Evolutionary conservation across 1,284 basidiomycete genomes (phyloP).

Genomic region (Apiotrichum gamsii): DNA sequence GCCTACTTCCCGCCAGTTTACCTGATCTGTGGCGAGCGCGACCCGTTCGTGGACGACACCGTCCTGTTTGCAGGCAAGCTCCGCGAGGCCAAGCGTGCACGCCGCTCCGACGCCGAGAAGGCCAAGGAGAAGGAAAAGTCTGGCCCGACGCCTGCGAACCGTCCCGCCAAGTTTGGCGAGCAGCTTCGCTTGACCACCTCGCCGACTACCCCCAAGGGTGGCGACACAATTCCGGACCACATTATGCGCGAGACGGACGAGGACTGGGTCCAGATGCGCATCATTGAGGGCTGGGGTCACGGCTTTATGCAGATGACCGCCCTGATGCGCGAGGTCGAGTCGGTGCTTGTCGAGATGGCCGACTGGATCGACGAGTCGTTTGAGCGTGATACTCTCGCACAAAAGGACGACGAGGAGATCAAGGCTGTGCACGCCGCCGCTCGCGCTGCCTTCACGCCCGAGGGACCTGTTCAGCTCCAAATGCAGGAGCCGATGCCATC

Average conservation of each 20-base stretch:
- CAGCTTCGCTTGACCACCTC: conserved; percentile 48
- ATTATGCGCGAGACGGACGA: conserved; percentile 68
- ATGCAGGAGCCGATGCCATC: conserved; percentile 6
- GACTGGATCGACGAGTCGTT: conserved; percentile 87
- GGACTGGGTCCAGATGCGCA: conserved; percentile 90
- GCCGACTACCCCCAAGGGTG: background rate
- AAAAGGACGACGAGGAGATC: conserved; percentile 33
- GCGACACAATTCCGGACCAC: conserved; percentile 37
- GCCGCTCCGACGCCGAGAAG: conserved; percentile 57
- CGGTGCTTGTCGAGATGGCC: conserved; percentile 78
- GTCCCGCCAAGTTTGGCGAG: conserved; percentile 43
- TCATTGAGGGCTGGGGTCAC: conserved; percentile 86
- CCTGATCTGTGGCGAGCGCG: conserved; percentile 90
- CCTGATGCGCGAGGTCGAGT: conserved; percentile 68
- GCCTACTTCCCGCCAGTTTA: conserved; percentile 89
- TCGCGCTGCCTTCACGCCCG: conserved; percentile 13
- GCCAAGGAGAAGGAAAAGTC: background rate
- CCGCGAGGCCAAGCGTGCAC: conserved; percentile 79
- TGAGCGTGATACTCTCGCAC: conserved; percentile 37
- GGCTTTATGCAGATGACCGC: conserved; percentile 91
- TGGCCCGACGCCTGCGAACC: background rate
- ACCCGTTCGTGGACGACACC: conserved; percentile 93
- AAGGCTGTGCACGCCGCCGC: conserved; percentile 21
- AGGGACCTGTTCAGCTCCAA: conserved; percentile 1
- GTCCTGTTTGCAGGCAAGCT: conserved; percentile 88